These are phyloP conservation scores for Boletus reticulatus DNA, from an alignment of 768 basidiomycete species.

Conservation along the genomic window DNA sequence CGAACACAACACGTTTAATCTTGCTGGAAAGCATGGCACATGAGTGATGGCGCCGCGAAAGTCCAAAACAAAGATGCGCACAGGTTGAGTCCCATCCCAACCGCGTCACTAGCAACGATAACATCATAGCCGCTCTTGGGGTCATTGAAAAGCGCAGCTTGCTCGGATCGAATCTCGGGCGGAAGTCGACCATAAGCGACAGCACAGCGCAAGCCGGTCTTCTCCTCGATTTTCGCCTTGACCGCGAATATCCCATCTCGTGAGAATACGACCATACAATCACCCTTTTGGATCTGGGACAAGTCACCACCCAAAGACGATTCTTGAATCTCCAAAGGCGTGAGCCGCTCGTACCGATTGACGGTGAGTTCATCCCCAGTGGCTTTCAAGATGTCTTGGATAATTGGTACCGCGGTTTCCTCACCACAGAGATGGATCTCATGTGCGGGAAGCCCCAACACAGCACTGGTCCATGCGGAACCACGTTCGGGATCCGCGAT, in stretches of 20 bases:
- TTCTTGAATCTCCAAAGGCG: slow-evolving; percentile 73
- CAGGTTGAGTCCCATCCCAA: slow-evolving; percentile 98
- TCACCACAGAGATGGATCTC: slow-evolving; percentile 97
- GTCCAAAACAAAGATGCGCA: slow-evolving; percentile 37
- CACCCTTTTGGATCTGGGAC: slow-evolving; percentile 66
- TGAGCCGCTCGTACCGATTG: slow-evolving; percentile 82
- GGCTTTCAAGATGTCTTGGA: slow-evolving; percentile 62
- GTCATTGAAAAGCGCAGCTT: slow-evolving; percentile 91
- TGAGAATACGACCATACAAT: slow-evolving; percentile 89
- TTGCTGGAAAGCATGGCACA: slow-evolving; percentile 49
- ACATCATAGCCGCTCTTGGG: slow-evolving; percentile 82
- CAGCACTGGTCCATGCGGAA: slow-evolving; percentile 75
- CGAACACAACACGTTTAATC: slow-evolving; percentile 86
- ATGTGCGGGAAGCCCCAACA: slow-evolving; percentile 70
- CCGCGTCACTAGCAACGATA: slow-evolving; percentile 90
- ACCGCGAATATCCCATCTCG: slow-evolving; percentile 71
- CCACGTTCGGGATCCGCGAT: slow-evolving; percentile 79
- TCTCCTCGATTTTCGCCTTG: slow-evolving; percentile 68
- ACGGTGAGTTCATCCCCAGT: slow-evolving; percentile 83
- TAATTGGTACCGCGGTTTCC: slow-evolving; percentile 83
- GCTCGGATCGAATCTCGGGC: slow-evolving; percentile 88
- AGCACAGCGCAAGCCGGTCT: slow-evolving; percentile 78
- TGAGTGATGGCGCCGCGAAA: not conserved
- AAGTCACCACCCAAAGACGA: slow-evolving; percentile 62
- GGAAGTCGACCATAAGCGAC: slow-evolving; percentile 92